Base-by-base conservation (phyloP, 208 protist species). In the Trypanosoma vivax region DNA sequence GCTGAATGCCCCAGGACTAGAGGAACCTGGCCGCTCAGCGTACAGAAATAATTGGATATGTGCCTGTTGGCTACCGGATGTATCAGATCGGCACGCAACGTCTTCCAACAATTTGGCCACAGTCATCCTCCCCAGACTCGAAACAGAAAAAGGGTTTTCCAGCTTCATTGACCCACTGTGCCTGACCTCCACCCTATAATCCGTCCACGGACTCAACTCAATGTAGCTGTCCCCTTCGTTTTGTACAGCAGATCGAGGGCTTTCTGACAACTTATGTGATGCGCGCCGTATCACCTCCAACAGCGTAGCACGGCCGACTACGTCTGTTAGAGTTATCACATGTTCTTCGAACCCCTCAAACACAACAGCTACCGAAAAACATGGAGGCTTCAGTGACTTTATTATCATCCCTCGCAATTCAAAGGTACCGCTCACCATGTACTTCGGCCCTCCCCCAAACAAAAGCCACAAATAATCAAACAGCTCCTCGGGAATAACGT, bases 391-490 rank as follows among this genome's bases (percentile, higher is more conserved):
- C 23, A 65, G 66, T 33, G 39, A 33, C 6, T 48, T 38, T 3
- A 71, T 43, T 21, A 78, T 75, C 4, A 33, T 5, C 18, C 66
- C 30, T 7, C 54, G 60, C 35, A 72, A 55, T 30, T 65, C 21
- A 56, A 88, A 88, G 21, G 30, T 19, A 29, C 75, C 84, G 33
- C 70, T 73, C 23, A 71, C 47, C 10, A 71, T 53, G 60, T 84
- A 86, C 60, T 79, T 76, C 25, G 80, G 77, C 0, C 84, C 84
- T 11, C 70, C 46, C 10, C 77, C 84, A 45, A 92, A 92, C 28
- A 66, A 56, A 27, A 55, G 50, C 35, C 59, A 68, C 21, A 86
- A 51, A 18, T 70, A 61, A 37, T 86, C 63, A 54, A 82, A 92
- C 6, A 92, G 55, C 29, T 70, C 62, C 47, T 85, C 77, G 13